Evolutionary conservation across 441 rosid genomes (phyloP), one percentile per base, ranked within the genome.

Genomic region (Brassica hybrid): DNA sequence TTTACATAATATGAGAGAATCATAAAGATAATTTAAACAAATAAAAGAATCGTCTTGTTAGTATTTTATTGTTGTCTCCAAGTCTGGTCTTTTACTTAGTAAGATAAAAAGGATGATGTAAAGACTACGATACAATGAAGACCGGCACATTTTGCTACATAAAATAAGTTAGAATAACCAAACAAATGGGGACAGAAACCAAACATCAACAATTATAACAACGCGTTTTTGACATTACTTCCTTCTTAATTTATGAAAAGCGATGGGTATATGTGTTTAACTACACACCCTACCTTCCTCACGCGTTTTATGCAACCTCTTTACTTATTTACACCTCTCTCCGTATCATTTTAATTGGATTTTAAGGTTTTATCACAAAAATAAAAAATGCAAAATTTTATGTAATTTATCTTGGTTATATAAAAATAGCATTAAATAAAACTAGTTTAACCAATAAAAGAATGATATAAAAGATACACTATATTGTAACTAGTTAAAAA

Each of bases 171-270:
- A 36, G 63, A 16, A 30, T 34, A 48, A 62, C 11, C 7, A 69
- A 13, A 16, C 18, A 67, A 67, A 67, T 78, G 74, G 69, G 70
- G 78, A 78, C 50, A 67, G 5, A 65, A 78, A 73, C 81, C 71
- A 78, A 73, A 73, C 81, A 78, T 10, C 27, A 54, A 78, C 74
- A 78, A 73, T 78, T 52, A 78, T 68, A 73, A 73, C 81, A 78
- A 73, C 81, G 81, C 81, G 81, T 73, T 78, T 78, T 73, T 68
- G 77, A 78, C 81, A 73, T 78, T 73, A 73, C 78, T 73, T 78
- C 38, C 3, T 59, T 54, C 41, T 67, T 62, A 48, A 67, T 60
- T 16, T 23, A 67, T 5, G 25, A 19, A 5, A 77, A 30, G 62
- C 61, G 80, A 71, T 65, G 80, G 45, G 80, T 58, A 2, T 77